These are phyloP conservation scores for Cladochytrium replicatum DNA, from an alignment of 192 early-diverging fungal species.

Conservation along the genomic window DNA sequence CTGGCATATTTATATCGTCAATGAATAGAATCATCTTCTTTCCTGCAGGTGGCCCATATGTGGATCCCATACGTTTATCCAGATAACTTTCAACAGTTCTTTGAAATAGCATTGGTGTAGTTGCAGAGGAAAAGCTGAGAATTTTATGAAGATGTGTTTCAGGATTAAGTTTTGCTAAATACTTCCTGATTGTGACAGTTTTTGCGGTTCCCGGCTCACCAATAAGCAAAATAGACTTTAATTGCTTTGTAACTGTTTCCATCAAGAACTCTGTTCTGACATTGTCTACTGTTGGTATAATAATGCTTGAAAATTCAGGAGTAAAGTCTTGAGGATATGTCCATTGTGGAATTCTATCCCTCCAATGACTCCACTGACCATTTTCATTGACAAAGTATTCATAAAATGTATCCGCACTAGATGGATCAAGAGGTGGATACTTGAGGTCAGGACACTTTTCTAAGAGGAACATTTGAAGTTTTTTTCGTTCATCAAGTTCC, in stretches of 20 bases:
- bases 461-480: conserved; percentile 42
- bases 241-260: conserved; percentile 45
- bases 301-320: conserved; percentile 56
- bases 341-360: conserved; percentile 43
- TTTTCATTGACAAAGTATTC: conserved; percentile 51
- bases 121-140: conserved; percentile 49
- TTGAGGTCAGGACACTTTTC: conserved; percentile 41
- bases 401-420: conserved; percentile 44
- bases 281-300: conserved; percentile 56
- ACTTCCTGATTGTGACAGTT: conserved; percentile 50
- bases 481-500: conserved; percentile 57
- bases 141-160: conserved; percentile 53
- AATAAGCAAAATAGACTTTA: conserved; percentile 47
- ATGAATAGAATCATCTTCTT: conserved; percentile 58
- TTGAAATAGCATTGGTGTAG: conserved; percentile 56
- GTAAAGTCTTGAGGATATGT: conserved; percentile 42
- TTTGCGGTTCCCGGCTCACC: conserved; percentile 58
- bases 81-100: conserved; percentile 54
- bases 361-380: conserved; percentile 55
- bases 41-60: conserved; percentile 54
- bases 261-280: conserved; percentile 51
- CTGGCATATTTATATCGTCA: conserved; percentile 60
- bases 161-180: conserved; percentile 45
- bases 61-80: conserved; percentile 57
- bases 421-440: conserved; percentile 44